A percentile compares a stretch with the other conserved stretches of the same genome.
These are phyloP conservation scores for Debaryomycetaceae sp. DNA, from an alignment of 1,139 yeast species.

Conservation along the genomic window DNA sequence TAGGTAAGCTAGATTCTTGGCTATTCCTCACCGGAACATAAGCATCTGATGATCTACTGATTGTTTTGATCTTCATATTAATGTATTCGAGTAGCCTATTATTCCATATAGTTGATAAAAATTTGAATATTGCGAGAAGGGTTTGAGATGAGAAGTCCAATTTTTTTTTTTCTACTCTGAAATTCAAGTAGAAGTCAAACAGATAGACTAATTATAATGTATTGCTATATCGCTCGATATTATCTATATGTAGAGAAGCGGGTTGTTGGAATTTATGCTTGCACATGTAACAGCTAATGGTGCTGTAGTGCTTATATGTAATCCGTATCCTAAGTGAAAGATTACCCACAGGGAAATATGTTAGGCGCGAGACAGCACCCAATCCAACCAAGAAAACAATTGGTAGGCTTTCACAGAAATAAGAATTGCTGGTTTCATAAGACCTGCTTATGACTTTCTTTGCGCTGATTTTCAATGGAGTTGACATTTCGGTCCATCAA, in stretches of 20 bases:
- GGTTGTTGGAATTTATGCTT: neutral
- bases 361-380: no score
- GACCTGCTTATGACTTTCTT: constrained; percentile 11
- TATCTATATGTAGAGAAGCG: neutral
- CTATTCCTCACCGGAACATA: constrained; percentile 90
- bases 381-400: no score
- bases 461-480: no score
- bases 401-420: no score
- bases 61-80: constrained; percentile 79
- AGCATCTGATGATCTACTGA: constrained; percentile 83
- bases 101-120: neutral
- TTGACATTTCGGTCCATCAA: no score
- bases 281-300: neutral
- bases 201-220: neutral
- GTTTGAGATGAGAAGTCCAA: constrained; percentile 5
- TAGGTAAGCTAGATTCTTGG: constrained; percentile 81
- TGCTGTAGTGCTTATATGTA: constrained; percentile 1
- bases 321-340: neutral
- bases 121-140: constrained; percentile 1
- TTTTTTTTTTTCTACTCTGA: neutral
- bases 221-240: neutral
- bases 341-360: no score
- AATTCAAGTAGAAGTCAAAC: neutral
- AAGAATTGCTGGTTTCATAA: constrained; percentile 5
- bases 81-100: neutral